Percentiles rank a stretch among this genome's conserved stretches.
phyloP scores from a whole-genome alignment of 441 rosid species.

The Bruguiera hainesii region DNA sequence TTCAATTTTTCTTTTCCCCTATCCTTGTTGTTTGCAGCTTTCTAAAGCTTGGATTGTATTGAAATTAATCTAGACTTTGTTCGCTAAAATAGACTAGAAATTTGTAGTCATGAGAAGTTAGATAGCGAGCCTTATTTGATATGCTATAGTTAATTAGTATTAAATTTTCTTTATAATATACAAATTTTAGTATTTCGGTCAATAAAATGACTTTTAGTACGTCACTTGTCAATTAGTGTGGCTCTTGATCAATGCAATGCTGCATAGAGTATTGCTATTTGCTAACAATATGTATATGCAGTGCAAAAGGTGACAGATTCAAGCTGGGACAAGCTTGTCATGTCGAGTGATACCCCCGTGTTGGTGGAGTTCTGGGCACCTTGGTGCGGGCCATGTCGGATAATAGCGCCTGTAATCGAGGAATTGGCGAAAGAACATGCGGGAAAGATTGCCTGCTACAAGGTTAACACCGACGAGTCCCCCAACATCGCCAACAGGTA shows the following conservation, averaged over 20 bases:
- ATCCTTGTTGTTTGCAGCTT: neutral
- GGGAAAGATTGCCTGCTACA: conserved; percentile 53
- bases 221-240: too few species aligned
- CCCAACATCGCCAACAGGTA: conserved; percentile 50
- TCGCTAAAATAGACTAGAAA: too few species aligned
- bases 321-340: conserved; percentile 43
- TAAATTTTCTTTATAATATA: too few species aligned
- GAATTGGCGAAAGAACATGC: conserved; percentile 58
- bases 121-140: too few species aligned
- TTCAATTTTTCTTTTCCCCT: neutral
- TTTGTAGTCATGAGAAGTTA: too few species aligned
- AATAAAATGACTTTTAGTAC: too few species aligned
- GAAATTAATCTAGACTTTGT: too few species aligned
- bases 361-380: conserved; percentile 82
- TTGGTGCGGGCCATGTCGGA: conserved; percentile 74
- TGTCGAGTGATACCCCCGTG: conserved; percentile 39
- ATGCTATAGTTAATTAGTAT: too few species aligned
- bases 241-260: too few species aligned
- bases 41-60: neutral
- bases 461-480: conserved; percentile 63
- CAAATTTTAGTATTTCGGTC: too few species aligned
- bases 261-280: too few species aligned
- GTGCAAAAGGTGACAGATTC: conserved; percentile 54
- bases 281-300: conserved; percentile 20
- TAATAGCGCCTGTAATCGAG: conserved; percentile 58